Evolutionary conservation across 495 filamentous ascomycete genomes (phyloP), one percentile per base, ranked within the genome.

Genomic region (Amphirosellinia nigrospora): DNA sequence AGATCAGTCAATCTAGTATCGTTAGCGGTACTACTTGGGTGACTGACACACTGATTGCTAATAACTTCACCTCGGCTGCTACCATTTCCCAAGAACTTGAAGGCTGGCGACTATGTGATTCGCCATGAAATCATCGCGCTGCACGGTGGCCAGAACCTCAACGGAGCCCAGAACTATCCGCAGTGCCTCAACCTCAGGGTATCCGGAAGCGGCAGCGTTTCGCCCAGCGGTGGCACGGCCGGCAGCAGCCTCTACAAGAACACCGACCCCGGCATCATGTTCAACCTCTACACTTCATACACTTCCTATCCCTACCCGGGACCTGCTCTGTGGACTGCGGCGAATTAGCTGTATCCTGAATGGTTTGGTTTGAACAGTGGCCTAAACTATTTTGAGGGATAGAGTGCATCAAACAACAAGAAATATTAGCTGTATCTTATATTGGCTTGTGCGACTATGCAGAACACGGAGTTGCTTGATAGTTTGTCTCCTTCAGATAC

Each of bases 51-150:
- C 80, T 93, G 56, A 88, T 89, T 74, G 81, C 80, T 58, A 85
- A 86, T 80, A 86, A 88, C 80, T 86, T 86, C 80, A 87, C 83
- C 70, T 87, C 85, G 83, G 84, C 82, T 60, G 80, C 89, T 66
- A 88, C 81, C 0, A 88, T 93, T 93, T 70, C 90, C 90, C 30
- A 74, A 78, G 41, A 76, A 74, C 67, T 82, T 92, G 52, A 84
- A 81, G 6, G 69, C 86, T 16, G 90, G 90, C 23, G 86, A 88
- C 81, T 93, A 91, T 66, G 86, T 93, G 61, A 77, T 92, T 52
- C 88, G 91, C 34, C 88, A 91, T 72, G 91, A 93, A 75, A 87
- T 92, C 66, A 90, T 92, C 67, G 90, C 86, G 23, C 86, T 92
- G 11, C 89, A 92, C 79, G 82, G 82, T 7, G 89, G 87, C 23